Evolutionary conservation across 129 eudicot species (phyloP), one percentile per base, ranked within the genome.

Genomic region (Deinandra increscens): DNA sequence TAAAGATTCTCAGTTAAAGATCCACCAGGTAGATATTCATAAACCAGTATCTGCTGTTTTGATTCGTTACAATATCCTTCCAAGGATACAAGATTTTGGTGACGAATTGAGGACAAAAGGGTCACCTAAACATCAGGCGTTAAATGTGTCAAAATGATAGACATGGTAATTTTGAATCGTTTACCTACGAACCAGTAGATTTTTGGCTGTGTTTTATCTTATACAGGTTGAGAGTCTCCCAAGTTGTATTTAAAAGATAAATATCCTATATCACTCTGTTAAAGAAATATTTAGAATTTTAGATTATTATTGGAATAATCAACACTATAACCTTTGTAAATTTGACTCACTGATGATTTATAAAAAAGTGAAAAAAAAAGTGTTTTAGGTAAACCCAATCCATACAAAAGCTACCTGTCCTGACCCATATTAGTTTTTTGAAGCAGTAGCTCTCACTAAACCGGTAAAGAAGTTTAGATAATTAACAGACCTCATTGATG

Each of bases 31-130:
- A 92, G 54, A 75, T 84, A 92, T 76, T 88, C 98, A 61, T 92
- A 92, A 64, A 92, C 86, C 20, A 92, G 84, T 75, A 92, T 92
- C 50, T 88, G 96, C 31, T 89, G 95, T 84, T 92, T 92, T 31
- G 91, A 68, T 59, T 86, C 95, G 20, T 80, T 80, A 55, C 98
- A 92, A 70, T 86, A 92, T 66, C 98, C 98, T 79, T 92, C 96
- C 76, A 88, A 78, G 0, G 88, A 79, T 66, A 92, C 96, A 41
- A 92, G 96, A 78, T 86, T 92, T 80, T 75, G 96, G 68, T 92
- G 98, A 17, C 54, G 81, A 67, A 92, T 84, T 80, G 86, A 87
- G 39, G 98, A 92, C 74, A 92, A 49, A 58, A 88, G 86, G 33
- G 74, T 67, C 69, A 88, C 96, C 98, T 92, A 49, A 73, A 84